Evolutionary conservation across 73 alveolate species (phyloP).

Genomic region (Symbiodinium natans): DNA sequence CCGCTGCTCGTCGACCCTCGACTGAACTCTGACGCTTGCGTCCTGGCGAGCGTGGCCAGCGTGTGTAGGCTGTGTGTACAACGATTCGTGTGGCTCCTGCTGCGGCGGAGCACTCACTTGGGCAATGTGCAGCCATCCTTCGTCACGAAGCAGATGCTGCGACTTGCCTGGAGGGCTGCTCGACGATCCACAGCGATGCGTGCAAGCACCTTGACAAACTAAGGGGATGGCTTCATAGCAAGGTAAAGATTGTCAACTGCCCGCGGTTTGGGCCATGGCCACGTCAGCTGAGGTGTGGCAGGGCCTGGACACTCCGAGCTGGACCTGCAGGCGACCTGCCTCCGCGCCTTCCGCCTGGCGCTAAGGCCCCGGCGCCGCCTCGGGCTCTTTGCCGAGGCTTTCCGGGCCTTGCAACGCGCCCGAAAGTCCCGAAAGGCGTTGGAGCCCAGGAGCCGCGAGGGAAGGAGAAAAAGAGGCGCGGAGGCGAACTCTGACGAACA

Average conservation of each 20-base stretch:
- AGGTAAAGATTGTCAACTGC: too few relatives aligned
- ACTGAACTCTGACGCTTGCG: not conserved
- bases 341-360: not conserved
- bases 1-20: slow-evolving; percentile 59
- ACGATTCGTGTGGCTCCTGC: slow-evolving; percentile 69
- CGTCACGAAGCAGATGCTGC: not conserved
- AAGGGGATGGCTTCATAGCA: too few relatives aligned
- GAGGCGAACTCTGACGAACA: not conserved
- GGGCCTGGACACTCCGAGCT: not conserved
- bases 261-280: too few relatives aligned
- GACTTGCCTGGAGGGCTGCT: slow-evolving; percentile 38
- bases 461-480: not conserved
- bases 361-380: not conserved
- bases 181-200: not conserved
- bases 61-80: slow-evolving; percentile 35
- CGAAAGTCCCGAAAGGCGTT: not conserved
- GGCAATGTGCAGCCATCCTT: slow-evolving; percentile 12
- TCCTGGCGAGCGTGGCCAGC: slow-evolving; percentile 17
- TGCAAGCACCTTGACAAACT: not conserved
- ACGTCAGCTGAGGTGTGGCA: not conserved
- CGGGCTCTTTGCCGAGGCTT: not conserved
- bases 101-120: not conserved
- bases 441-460: not conserved
- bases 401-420: not conserved
- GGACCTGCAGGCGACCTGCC: not conserved